Base-by-base conservation (phyloP, 2,329 filamentous ascomycete species). In the Seiridium unicorne region DNA sequence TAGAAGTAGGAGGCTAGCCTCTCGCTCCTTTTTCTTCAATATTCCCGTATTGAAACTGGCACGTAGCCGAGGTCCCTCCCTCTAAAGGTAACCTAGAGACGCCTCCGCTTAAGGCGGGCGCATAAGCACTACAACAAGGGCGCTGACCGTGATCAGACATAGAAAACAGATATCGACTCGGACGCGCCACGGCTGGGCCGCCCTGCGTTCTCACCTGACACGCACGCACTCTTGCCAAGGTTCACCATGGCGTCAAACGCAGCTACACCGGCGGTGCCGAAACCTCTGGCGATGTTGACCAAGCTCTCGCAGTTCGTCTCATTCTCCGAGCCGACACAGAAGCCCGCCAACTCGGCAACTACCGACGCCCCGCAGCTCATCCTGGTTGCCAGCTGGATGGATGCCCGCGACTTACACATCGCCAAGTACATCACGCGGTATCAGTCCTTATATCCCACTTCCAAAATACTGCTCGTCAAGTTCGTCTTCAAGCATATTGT, bases 361-460 rank as follows among this genome's bases (percentile, higher is more conserved):
- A 26, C 61, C 51, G 57, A 60, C 2, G 66, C 74, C 8, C 81
- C 82, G 10, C 77, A 77, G 57, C 74, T 84, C 42, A 74, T 84
- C 59, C 63, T 84, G 32, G 54, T 84, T 42, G 75, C 78, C 42
- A 72, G 76, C 6, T 85, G 83, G 82, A 81, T 83, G 76, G 78
- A 76, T 49, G 81, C 82, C 8, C 74, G 68, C n/a, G 77, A 82
- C 44, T 68, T 69, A 5, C 81, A 84, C 66, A 78, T 84, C 49
- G 75, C 76, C 63, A 85, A 85, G 64, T 85, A 84, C 67, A 73
- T 81, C 35, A 65, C 73, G 3, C 71, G 73, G 34, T 78, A 84
- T 67, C 79, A 79, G 62, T 60, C 65, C 4, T 66, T 77, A 18
- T 83, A 79, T 67, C 81, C 81, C 1, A 68, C 69, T 4, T 73